Conservation (phyloP, 768 basidiomycete species). For the Trametes meyenii region DNA sequence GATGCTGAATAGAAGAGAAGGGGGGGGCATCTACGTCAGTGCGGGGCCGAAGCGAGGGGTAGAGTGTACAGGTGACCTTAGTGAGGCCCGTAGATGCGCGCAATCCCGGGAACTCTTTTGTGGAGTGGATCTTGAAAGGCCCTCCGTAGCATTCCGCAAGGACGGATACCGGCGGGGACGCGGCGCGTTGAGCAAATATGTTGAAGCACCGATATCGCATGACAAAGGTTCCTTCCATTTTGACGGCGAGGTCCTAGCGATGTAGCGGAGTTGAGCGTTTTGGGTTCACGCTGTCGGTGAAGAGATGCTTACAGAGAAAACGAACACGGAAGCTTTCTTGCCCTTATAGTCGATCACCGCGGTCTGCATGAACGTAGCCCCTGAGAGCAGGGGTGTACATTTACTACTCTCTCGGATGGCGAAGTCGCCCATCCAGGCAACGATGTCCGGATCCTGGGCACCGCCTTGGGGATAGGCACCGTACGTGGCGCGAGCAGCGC, state of each 20-base stretch:
- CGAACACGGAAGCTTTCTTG: conserved; percentile 59
- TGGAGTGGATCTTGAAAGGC: conserved; percentile 65
- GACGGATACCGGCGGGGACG: conserved; percentile 44
- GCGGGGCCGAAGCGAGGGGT: background rate
- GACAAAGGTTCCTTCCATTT: conserved; percentile 65
- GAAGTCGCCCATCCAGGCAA: conserved; percentile 45
- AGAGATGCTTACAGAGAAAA: conserved; percentile 56
- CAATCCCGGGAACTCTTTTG: conserved; percentile 72
- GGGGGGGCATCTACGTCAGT: no score
- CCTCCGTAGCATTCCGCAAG: conserved; percentile 70
- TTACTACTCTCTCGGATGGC: conserved; percentile 54
- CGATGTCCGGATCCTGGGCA: conserved; percentile 34
- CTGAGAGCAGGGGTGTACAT: conserved; percentile 55
- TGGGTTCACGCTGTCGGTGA: background rate
- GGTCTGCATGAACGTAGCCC: conserved; percentile 51
- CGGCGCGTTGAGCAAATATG: conserved; percentile 47
- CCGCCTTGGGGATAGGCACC: background rate
- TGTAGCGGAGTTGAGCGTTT: background rate
- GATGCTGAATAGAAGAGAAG: conserved; percentile 38
- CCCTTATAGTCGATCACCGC: conserved; percentile 44
- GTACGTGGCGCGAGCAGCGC: background rate
- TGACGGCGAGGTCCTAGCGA: conserved; percentile 71
- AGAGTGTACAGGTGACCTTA: conserved; percentile 45
- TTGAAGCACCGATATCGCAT: conserved; percentile 72
- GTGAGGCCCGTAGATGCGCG: conserved; percentile 68